These are phyloP conservation scores for Mortierella sp. DNA, from an alignment of 371 early-diverging fungal species.

Conservation along the genomic window DNA sequence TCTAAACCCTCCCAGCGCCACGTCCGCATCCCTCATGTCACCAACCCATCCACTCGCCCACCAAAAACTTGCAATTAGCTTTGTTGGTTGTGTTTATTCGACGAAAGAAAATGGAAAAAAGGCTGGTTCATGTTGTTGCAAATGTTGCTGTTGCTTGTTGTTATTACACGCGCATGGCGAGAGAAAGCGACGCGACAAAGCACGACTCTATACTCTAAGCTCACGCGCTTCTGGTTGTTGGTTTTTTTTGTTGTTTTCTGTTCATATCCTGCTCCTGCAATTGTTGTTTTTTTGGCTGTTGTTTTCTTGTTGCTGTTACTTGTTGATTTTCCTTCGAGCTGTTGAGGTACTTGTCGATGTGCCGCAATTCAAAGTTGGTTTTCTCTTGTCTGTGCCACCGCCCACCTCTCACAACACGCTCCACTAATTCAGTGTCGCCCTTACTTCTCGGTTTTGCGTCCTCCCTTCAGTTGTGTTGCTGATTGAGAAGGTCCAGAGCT, in stretches of 20 bases:
- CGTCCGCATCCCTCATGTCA: too few species aligned
- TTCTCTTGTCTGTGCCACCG: neutral
- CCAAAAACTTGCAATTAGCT: too few species aligned
- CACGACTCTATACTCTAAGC: neutral
- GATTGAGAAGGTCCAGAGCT: neutral
- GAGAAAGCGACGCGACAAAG: neutral
- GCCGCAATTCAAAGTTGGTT: neutral
- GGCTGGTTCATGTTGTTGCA: neutral
- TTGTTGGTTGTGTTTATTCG: too few species aligned
- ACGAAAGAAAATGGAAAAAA: too few species aligned
- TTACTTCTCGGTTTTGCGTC: constrained; percentile 17
- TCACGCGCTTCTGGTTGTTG: neutral
- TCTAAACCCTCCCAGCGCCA: too few species aligned
- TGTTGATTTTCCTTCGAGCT: neutral
- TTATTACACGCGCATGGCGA: constrained; percentile 9
- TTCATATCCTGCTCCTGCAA: neutral
- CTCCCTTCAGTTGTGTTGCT: constrained; percentile 6
- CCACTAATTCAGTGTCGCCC: neutral
- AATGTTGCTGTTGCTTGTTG: neutral
- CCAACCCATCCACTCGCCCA: too few species aligned
- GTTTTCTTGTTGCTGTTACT: neutral
- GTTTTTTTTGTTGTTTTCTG: neutral
- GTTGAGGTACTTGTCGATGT: too few species aligned
- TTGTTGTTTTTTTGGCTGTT: neutral
- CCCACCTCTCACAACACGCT: neutral